Percentiles rank a stretch among this genome's conserved stretches.
These are phyloP conservation scores for Didymella lethalis DNA, from an alignment of 2,329 filamentous ascomycete genomes.

Conservation along the genomic window DNA sequence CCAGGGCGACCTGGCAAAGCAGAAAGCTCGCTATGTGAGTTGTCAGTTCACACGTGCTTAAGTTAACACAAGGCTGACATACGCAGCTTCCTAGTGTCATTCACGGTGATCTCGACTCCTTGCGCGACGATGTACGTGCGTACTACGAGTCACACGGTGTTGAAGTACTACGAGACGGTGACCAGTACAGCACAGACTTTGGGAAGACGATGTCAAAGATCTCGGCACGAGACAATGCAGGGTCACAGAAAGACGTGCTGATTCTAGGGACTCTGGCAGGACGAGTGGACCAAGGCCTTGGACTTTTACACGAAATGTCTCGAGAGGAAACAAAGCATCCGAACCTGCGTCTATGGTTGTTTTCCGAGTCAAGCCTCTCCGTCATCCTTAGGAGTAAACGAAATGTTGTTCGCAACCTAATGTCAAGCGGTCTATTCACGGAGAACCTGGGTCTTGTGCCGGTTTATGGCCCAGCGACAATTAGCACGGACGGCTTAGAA, in stretches of 20 bases:
- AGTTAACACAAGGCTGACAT: constrained; percentile 17
- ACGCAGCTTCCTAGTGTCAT: constrained; percentile 65
- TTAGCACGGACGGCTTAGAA: constrained; percentile 81
- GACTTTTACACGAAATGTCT: constrained; percentile 85
- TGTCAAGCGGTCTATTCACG: constrained; percentile 64
- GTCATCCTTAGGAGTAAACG: constrained; percentile 76
- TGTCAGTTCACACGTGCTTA: background rate
- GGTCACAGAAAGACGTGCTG: constrained; percentile 67
- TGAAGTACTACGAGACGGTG: constrained; percentile 72
- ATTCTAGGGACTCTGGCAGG: constrained; percentile 86
- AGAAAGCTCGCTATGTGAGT: constrained; percentile 44
- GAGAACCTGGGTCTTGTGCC: constrained; percentile 89
- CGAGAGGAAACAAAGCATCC: constrained; percentile 57
- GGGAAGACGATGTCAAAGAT: constrained; percentile 75
- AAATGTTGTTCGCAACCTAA: constrained; percentile 72
- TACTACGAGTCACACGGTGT: constrained; percentile 71
- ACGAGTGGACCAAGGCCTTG: constrained; percentile 90
- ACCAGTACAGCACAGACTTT: constrained; percentile 92
- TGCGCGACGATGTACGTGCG: constrained; percentile 67
- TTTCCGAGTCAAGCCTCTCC: constrained; percentile 81
- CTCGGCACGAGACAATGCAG: constrained; percentile 52
- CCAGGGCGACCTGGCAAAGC: constrained; percentile 31
- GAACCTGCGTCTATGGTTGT: constrained; percentile 70
- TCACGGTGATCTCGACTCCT: constrained; percentile 90
- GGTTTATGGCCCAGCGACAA: constrained; percentile 76